phyloP scores from a whole-genome alignment of 352 stramenopile genomes.

The Plasmopara viticola region DNA sequence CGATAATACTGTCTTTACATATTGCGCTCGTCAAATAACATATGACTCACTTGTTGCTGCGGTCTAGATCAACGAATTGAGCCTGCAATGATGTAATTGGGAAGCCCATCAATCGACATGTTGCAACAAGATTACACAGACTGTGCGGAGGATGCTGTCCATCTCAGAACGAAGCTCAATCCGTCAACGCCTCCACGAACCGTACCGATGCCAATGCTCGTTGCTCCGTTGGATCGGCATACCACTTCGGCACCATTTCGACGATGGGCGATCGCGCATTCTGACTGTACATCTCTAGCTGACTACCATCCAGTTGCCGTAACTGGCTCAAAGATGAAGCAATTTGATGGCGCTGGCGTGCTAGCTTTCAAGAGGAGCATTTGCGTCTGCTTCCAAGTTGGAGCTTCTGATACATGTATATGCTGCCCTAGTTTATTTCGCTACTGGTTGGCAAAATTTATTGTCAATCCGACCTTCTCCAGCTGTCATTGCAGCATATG shows the following conservation, averaged over 20 bases:
- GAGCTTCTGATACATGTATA: neutral
- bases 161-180: neutral
- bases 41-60: neutral
- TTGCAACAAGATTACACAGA: no score
- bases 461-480: constrained; percentile 30
- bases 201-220: neutral
- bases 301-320: constrained; percentile 2
- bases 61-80: neutral
- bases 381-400: neutral
- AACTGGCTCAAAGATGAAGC: neutral
- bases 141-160: neutral
- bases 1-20: no score
- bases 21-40: neutral
- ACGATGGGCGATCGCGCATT: constrained; percentile 9
- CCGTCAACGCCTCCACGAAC: constrained; percentile 12
- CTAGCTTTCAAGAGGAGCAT: no score
- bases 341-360: neutral
- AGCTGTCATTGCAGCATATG: constrained; percentile 24
- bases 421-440: constrained; percentile 9
- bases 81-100: neutral
- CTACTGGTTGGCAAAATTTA: constrained; percentile 1
- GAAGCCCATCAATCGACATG: no score
- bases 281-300: neutral
- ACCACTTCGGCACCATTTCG: constrained; percentile 16
- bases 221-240: constrained; percentile 17